A percentile compares a stretch with the other conserved stretches of the same genome.
Evolutionary conservation across 495 filamentous ascomycete genomes (phyloP).

Genomic region (Penicillium bovifimosum): DNA sequence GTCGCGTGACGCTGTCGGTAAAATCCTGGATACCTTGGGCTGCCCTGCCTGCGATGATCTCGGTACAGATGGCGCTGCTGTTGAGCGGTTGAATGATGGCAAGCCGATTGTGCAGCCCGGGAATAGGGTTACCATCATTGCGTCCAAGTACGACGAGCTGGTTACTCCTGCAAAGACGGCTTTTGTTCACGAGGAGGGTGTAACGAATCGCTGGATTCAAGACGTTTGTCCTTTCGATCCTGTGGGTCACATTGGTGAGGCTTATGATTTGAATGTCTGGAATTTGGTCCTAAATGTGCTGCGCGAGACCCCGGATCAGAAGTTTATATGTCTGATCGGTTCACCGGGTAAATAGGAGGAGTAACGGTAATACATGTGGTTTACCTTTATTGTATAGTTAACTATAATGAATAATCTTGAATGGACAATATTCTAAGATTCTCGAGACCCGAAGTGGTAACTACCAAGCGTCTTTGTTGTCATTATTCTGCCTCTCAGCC

Average conservation of each 20-base stretch:
- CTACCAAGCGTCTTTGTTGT: too few relatives aligned
- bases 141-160: conserved; percentile 43
- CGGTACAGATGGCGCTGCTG: conserved; percentile 32
- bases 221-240: conserved; percentile 40
- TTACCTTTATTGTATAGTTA: conserved; percentile 1
- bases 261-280: conserved; percentile 51
- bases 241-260: conserved; percentile 49
- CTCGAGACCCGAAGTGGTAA: too few relatives aligned
- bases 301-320: conserved; percentile 29
- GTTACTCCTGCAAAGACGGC: conserved; percentile 42
- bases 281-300: conserved; percentile 49
- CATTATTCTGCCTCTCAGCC: too few relatives aligned
- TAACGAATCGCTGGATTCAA: conserved; percentile 43
- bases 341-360: conserved; percentile 30
- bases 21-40: conserved; percentile 35
- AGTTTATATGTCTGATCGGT: conserved; percentile 35
- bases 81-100: conserved; percentile 38
- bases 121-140: conserved; percentile 45
- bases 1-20: conserved; percentile 28
- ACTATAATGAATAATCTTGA: conserved; percentile 5
- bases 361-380: neutral
- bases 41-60: conserved; percentile 47
- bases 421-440: too few relatives aligned
- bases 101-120: conserved; percentile 43
- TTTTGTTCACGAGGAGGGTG: conserved; percentile 43